A percentile compares a stretch with the other conserved stretches of the same genome.
These are phyloP conservation scores for Cryphonectria naterciae DNA, from an alignment of 2,329 filamentous ascomycete genomes.

Conservation along the genomic window DNA sequence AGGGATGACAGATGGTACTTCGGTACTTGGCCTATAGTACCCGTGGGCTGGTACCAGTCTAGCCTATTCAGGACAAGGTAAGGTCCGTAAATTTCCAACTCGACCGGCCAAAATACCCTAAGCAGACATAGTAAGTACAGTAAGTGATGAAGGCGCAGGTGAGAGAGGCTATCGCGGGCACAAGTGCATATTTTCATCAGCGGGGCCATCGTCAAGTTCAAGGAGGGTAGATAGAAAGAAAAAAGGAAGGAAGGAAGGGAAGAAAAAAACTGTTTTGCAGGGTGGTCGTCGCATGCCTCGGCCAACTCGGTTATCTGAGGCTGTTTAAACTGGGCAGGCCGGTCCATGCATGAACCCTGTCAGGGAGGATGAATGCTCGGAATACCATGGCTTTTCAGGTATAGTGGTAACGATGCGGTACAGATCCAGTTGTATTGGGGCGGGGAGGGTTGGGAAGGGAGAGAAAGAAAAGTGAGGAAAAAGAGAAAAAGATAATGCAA, in stretches of 20 bases:
- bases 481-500: background rate
- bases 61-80: slow-evolving; percentile 3
- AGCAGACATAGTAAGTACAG: background rate
- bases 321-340: background rate
- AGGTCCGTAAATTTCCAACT: slow-evolving; percentile 1
- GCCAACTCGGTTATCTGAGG: background rate
- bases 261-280: background rate
- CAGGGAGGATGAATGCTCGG: background rate
- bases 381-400: slow-evolving; percentile 3
- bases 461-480: background rate
- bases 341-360: slow-evolving; percentile 1
- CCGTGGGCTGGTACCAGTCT: slow-evolving; percentile 2
- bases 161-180: background rate
- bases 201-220: background rate
- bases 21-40: slow-evolving; percentile 7
- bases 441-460: background rate
- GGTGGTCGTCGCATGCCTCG: background rate
- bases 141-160: background rate
- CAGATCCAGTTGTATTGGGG: background rate
- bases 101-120: background rate
- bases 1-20: slow-evolving; percentile 4
- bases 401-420: background rate
- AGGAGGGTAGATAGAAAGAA: background rate
- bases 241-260: background rate
- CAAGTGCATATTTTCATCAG: background rate